These are phyloP conservation scores for Begonia peltatifolia DNA, from an alignment of 306 rosid species.

Conservation along the genomic window DNA sequence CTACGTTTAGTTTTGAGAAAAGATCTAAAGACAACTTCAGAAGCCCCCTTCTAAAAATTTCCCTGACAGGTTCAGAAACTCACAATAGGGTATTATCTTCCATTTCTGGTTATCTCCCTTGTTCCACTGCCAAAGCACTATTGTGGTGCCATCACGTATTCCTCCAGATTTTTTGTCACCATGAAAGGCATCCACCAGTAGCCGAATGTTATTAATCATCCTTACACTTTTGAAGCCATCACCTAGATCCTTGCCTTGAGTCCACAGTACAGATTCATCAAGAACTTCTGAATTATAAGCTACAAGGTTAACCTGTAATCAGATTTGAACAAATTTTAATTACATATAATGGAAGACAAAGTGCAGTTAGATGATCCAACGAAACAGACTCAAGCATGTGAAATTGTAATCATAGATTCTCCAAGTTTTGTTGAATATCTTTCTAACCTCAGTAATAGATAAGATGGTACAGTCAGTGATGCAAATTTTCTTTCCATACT, in stretches of 20 bases:
- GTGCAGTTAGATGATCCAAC: no score
- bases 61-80: constrained; percentile 17
- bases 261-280: constrained; percentile 74
- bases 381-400: no score
- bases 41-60: background rate
- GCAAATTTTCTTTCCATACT: no score
- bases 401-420: constrained; percentile 21
- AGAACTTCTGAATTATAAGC: constrained; percentile 43
- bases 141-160: constrained; percentile 60
- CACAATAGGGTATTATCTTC: constrained; percentile 58
- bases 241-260: constrained; percentile 56
- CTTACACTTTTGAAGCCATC: constrained; percentile 51
- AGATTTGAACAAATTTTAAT: constrained; percentile 1
- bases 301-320: constrained; percentile 46
- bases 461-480: no score
- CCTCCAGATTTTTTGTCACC: constrained; percentile 76
- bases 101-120: constrained; percentile 71
- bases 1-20: background rate
- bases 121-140: constrained; percentile 74
- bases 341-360: no score
- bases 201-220: constrained; percentile 68
- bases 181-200: constrained; percentile 38
- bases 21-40: background rate
- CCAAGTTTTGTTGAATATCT: no score
- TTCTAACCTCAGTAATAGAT: no score